Conservation (phyloP, 2,329 filamentous ascomycete species). For the Apiospora phragmitis region DNA sequence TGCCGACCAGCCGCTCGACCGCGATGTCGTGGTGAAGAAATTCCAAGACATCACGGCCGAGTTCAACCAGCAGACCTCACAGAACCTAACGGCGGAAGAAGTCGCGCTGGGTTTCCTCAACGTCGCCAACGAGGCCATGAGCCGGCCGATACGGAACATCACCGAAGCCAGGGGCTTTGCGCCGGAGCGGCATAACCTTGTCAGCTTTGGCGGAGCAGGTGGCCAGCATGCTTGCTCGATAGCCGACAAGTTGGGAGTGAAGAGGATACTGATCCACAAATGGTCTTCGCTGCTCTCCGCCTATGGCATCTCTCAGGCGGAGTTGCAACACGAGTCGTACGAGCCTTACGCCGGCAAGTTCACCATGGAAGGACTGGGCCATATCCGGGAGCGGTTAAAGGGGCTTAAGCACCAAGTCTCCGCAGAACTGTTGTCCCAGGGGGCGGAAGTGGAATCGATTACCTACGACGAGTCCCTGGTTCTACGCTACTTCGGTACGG, state of each 20-base stretch:
- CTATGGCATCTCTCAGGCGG: slow-evolving; percentile 23
- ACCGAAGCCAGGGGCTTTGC: slow-evolving; percentile 52
- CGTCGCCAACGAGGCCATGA: slow-evolving; percentile 76
- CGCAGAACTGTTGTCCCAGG: slow-evolving; percentile 19
- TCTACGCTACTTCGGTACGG: slow-evolving; percentile 50
- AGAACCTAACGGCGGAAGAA: slow-evolving; percentile 32
- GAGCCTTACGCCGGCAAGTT: slow-evolving; percentile 19
- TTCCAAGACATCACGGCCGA: slow-evolving; percentile 41
- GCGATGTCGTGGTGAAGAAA: slow-evolving; percentile 37
- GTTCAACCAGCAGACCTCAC: slow-evolving; percentile 35
- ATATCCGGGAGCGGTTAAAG: slow-evolving; percentile 12
- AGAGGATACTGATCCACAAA: slow-evolving; percentile 41
- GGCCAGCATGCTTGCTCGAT: slow-evolving; percentile 57
- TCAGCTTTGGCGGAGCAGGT: slow-evolving; percentile 67
- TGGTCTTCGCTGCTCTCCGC: slow-evolving; percentile 35
- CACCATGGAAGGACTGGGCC: slow-evolving; percentile 8
- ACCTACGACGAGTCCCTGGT: slow-evolving; percentile 39
- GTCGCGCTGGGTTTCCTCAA: slow-evolving; percentile 71
- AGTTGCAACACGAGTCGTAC: slow-evolving; percentile 17
- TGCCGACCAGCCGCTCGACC: slow-evolving; percentile 55
- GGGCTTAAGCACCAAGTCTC: slow-evolving; percentile 38
- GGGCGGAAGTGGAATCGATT: slow-evolving; percentile 17
- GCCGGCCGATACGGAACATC: slow-evolving; percentile 65
- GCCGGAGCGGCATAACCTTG: slow-evolving; percentile 31
- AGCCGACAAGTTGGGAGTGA: slow-evolving; percentile 39